Evolutionary conservation across 2,329 filamentous ascomycete genomes (phyloP).

Genomic region (Lecanicillium sp.): DNA sequence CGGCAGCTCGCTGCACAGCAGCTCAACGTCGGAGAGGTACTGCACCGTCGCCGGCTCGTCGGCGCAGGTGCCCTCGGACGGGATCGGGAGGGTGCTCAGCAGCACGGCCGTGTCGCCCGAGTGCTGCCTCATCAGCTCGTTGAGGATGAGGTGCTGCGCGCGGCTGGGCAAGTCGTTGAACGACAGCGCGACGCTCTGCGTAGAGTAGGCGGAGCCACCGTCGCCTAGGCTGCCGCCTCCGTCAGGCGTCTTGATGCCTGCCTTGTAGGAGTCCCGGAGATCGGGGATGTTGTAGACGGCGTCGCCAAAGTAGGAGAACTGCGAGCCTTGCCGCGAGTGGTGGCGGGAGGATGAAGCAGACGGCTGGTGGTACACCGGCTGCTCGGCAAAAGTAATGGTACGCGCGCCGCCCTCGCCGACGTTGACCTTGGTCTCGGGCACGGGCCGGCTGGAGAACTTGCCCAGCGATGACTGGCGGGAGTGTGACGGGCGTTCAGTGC

Average conservation of each 20-base stretch:
- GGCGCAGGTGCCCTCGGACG: conserved; percentile 65
- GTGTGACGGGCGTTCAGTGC: conserved; percentile 27
- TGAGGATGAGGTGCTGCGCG: conserved; percentile 79
- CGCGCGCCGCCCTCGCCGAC: conserved; percentile 46
- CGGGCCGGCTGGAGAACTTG: conserved; percentile 55
- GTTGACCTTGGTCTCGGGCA: conserved; percentile 52
- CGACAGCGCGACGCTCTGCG: conserved; percentile 59
- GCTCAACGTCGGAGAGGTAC: conserved; percentile 71
- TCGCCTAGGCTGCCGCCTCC: conserved; percentile 15
- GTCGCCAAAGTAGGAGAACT: conserved; percentile 24
- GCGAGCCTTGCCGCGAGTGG: conserved; percentile 30
- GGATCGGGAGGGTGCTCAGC: conserved; percentile 77
- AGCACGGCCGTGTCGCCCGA: conserved; percentile 67
- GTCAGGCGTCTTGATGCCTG: conserved; percentile 1
- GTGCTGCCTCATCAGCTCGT: conserved; percentile 68
- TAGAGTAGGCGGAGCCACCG: conserved; percentile 41
- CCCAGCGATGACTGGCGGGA: conserved; percentile 41
- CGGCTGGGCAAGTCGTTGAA: conserved; percentile 84
- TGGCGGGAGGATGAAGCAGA: conserved; percentile 14
- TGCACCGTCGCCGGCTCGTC: conserved; percentile 63
- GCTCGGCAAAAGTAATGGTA: conserved; percentile 55
- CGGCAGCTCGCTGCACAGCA: conserved; percentile 68
- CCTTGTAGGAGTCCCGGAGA: conserved; percentile 32
- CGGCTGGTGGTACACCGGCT: conserved; percentile 14
- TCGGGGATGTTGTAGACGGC: conserved; percentile 35